Evolutionary conservation across 2,329 filamentous ascomycete species (phyloP).

Genomic region (Pyrenophora seminiperda): DNA sequence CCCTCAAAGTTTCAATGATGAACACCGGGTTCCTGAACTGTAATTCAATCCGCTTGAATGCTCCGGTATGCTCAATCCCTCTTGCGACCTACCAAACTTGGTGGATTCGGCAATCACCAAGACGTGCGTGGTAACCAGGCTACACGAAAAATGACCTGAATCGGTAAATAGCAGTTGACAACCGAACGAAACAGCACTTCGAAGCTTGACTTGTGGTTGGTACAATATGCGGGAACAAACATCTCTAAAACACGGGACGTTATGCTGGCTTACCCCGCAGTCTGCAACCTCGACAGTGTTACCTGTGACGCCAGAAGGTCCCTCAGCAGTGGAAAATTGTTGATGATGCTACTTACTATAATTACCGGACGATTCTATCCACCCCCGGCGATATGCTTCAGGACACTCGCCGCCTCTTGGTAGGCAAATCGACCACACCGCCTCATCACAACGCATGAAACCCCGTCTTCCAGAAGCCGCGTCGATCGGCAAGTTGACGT

Average conservation of each 20-base stretch:
- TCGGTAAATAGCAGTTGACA: neutral
- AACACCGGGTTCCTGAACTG: neutral
- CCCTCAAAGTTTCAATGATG: neutral
- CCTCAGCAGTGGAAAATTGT: neutral
- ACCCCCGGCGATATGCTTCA: no score
- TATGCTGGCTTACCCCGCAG: constrained; percentile 1
- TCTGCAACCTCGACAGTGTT: neutral
- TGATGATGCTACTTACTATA: no score
- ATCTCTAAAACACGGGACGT: constrained; percentile 2
- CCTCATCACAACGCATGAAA: no score
- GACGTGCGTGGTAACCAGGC: neutral
- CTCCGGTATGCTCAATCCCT: neutral
- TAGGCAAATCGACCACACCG: no score
- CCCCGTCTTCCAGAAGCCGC: no score
- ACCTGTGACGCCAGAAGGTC: constrained; percentile 7
- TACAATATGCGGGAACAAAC: constrained; percentile 4
- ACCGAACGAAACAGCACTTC: neutral
- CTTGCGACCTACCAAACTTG: neutral
- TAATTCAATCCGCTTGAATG: no score
- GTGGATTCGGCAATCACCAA: neutral
- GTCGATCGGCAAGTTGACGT: no score
- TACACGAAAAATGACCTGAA: neutral
- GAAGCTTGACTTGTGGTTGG: neutral
- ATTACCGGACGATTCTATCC: no score
- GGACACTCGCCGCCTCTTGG: no score